Base-by-base conservation (phyloP, 2,329 filamentous ascomycete species). In the Fulvia fulva region DNA sequence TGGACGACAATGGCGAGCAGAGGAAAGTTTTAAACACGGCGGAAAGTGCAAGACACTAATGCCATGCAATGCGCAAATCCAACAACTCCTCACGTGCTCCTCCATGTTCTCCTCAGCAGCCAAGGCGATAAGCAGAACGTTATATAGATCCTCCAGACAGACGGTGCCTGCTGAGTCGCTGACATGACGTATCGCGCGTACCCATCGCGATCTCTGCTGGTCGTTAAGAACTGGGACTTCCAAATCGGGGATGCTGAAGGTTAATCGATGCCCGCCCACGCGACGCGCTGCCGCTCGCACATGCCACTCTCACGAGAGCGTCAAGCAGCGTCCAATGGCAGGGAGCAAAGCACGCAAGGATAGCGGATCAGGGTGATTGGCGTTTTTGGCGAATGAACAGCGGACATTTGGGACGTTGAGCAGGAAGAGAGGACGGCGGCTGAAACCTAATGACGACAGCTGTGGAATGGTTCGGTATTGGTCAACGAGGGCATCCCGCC, bases 371-470 rank as follows among this genome's bases (percentile, higher is more conserved):
- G 23, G 14, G 19, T n/a, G 52, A 55, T 50, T 34, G 32, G 53
- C 46, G 22, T 51, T 22, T 47, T n/a, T 37, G 52, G 37, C 46
- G 47, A 56, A 56, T 32, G 32, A 44, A 1, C 8, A 30, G 47
- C 54, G 54, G 54, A 56, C 25, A 56, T 51, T 51, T 16, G 25
- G 19, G 21, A 45, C 54, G 54, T 56, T 51, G 54, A 12, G 41
- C n/a, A 16, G 19, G 51, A 47, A 43, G 14, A 21, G 22, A 34
- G 45, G 11, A 41, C n/a, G 37, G 37, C 32, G 47, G 49, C 37
- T 51, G 54, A 56, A 51, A 56, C 49, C 44, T 34, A 51, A 51
- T 49, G 54, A 56, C 47, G 54, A 56, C 23, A 51, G 54, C 47
- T 22, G 23, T 47, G 44, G 44, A 28, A 23, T 47, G 28, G 34